Base-by-base conservation (phyloP, 306 rosid genomes). In the Cucurbita pepo region DNA sequence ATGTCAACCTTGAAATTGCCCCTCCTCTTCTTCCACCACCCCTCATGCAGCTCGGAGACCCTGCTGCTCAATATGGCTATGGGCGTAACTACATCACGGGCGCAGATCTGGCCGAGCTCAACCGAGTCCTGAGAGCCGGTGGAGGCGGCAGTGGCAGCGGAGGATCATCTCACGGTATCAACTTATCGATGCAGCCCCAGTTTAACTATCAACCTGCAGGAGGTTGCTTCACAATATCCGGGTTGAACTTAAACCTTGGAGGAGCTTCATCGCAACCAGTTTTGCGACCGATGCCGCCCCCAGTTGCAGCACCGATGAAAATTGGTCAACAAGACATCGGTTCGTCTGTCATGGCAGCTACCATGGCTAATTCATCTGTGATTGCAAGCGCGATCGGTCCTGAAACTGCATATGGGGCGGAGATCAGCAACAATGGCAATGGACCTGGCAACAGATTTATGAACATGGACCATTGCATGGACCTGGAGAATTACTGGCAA, bases 401-500 rank as follows among this genome's bases (percentile, higher is more conserved):
- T 0, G 90, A 83, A 53, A 66, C 63, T 56, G 89, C 85, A 19
- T 91, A 84, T 21, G 92, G 86, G 13, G 9, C 76, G 16, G 91
- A 91, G 75, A 82, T 85, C 83, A 82, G 67, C 83, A 81, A 70
- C 69, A 56, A 10, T 50, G 77, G 44, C 53, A 37, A 14, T 1
- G 77, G 79, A 9, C 12, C 77, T 8, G 44, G 80, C 38, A 87
- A 80, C 77, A 82, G 95, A 73, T 89, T 61, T 54, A 63, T 85
- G 85, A 84, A 85, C 75, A 78, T 91, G 87, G 97, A 87, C 6
- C 84, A 83, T 34, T 91, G 96, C 85, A 77, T 87, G 87, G 96
- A 89, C 79, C 84, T 91, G 8, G 96, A 91, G 16, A 83, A 66
- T 81, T 91, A 89, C 86, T 91, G 97, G 97, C 85, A 83, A 58